These are phyloP conservation scores for Jasminum sambac DNA, from an alignment of 257 asterid genomes.

Conservation along the genomic window DNA sequence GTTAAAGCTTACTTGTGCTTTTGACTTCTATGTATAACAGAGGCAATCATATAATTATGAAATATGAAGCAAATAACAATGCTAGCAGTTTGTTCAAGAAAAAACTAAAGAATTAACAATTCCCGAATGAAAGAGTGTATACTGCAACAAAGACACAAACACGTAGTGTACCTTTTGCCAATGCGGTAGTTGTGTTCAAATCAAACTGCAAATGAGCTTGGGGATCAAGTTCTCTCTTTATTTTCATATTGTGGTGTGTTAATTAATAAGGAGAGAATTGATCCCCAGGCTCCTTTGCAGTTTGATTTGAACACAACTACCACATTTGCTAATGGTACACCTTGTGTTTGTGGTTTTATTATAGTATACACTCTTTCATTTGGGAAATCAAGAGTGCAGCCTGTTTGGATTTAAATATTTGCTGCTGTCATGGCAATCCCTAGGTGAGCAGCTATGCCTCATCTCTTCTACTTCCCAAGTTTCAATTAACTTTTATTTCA, in stretches of 20 bases:
- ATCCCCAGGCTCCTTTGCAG: constrained; percentile 54
- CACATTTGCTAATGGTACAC: constrained; percentile 49
- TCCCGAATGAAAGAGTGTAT: not conserved
- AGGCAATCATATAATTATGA: too few relatives aligned
- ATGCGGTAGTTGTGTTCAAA: constrained; percentile 38
- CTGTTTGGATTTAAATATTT: constrained; percentile 70
- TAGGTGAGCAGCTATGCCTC: constrained; percentile 31
- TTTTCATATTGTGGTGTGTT: too few relatives aligned
- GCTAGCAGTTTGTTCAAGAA: not conserved
- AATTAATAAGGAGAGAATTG: constrained; percentile 45
- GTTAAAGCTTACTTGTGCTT: not conserved
- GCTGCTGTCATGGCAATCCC: constrained; percentile 78
- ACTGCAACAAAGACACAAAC: not conserved
- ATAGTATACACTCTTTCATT: not conserved
- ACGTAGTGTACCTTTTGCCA: constrained; percentile 45
- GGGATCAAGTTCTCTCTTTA: constrained; percentile 53
- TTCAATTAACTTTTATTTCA: not conserved
- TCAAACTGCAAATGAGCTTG: constrained; percentile 47
- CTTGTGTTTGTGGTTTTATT: not conserved
- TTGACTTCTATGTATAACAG: not conserved
- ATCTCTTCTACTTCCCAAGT: not conserved
- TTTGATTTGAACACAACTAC: constrained; percentile 42
- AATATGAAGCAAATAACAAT: too few relatives aligned
- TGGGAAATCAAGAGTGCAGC: constrained; percentile 67
- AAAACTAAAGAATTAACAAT: not conserved